Conservation (phyloP, 2,329 filamentous ascomycete genomes). For the Boeremia lycopersici region DNA sequence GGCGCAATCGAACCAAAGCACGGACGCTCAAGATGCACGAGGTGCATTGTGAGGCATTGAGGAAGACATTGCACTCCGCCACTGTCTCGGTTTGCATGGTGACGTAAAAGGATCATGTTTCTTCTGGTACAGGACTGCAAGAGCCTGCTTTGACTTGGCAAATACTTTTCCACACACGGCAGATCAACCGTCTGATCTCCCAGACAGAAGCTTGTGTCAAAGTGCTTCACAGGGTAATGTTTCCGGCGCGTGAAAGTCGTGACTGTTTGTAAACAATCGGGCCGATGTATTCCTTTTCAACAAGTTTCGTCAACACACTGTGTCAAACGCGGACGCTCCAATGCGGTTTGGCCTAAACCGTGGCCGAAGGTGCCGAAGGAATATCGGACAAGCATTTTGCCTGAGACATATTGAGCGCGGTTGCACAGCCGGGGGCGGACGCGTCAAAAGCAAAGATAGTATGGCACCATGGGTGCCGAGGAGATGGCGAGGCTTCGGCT, state of each 20-base stretch:
- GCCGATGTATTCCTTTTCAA: constrained; percentile 12
- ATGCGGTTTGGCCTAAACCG: constrained; percentile 9
- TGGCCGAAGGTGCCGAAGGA: constrained; percentile 2
- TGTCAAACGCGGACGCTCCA: neutral
- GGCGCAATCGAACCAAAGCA: constrained; percentile 1
- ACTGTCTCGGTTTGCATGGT: neutral
- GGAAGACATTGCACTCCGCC: neutral
- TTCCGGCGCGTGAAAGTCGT: neutral
- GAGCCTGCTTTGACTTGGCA: neutral
- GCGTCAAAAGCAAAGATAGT: constrained; percentile 11
- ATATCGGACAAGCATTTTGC: constrained; percentile 1
- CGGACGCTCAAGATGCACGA: neutral
- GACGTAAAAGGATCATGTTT: neutral
- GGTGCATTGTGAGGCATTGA: neutral
- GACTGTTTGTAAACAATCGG: constrained; percentile 12
- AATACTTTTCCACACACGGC: neutral
- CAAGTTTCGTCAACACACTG: constrained; percentile 3
- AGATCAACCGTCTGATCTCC: neutral
- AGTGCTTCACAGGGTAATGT: neutral
- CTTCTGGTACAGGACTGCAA: neutral
- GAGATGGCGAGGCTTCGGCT: neutral
- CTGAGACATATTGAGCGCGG: constrained; percentile 8
- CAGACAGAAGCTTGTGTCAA: neutral
- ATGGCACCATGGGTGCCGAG: neutral
- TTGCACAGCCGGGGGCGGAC: constrained; percentile 5